Evolutionary conservation across 768 basidiomycete genomes (phyloP).

Genomic region (Calvatia gigantea): DNA sequence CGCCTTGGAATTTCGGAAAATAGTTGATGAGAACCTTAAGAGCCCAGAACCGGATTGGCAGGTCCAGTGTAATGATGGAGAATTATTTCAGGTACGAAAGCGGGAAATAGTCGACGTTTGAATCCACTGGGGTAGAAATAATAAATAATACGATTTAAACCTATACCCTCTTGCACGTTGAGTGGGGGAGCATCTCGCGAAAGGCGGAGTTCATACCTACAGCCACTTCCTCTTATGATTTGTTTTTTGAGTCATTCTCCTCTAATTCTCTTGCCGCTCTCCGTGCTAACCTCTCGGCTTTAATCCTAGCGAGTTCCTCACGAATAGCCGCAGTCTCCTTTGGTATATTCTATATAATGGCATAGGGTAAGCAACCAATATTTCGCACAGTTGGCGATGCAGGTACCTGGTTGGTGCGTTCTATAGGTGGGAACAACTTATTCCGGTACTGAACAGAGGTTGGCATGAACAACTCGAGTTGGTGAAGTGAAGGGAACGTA

Average conservation of each 20-base stretch:
- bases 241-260: slow-evolving; percentile 19
- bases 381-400: not conserved
- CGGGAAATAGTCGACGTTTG: not conserved
- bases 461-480: not conserved
- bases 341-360: slow-evolving; percentile 47
- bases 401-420: slow-evolving; percentile 50
- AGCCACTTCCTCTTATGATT: slow-evolving; percentile 18
- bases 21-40: slow-evolving; percentile 32
- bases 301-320: slow-evolving; percentile 70
- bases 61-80: slow-evolving; percentile 39
- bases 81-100: slow-evolving; percentile 26
- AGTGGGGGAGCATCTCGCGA: not conserved
- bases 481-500: slow-evolving; percentile 25
- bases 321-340: slow-evolving; percentile 62
- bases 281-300: slow-evolving; percentile 51
- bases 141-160: too few species aligned
- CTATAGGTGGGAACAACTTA: slow-evolving; percentile 62
- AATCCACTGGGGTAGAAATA: not conserved
- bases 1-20: slow-evolving; percentile 40
- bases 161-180: too few species aligned
- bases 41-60: slow-evolving; percentile 26
- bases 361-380: not conserved
- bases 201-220: not conserved
- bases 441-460: slow-evolving; percentile 56
- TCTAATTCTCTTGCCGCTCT: slow-evolving; percentile 41